These are phyloP conservation scores for Margaritispora aquatica DNA, from an alignment of 495 filamentous ascomycete genomes.

Conservation along the genomic window DNA sequence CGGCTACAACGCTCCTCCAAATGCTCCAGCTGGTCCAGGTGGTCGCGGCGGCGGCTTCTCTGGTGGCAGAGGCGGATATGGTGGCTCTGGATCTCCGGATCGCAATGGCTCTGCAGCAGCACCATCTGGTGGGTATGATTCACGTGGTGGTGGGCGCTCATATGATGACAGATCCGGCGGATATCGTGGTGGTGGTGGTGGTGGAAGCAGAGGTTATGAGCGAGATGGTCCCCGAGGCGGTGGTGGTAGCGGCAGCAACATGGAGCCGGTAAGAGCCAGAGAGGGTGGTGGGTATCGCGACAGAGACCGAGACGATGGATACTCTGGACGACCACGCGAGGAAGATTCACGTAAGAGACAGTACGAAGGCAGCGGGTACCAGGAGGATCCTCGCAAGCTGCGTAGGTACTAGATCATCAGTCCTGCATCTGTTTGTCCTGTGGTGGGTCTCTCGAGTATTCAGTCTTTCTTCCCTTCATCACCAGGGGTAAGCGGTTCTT, in stretches of 20 bases:
- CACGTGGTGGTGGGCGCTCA: conserved; percentile 51
- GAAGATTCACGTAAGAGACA: conserved; percentile 57
- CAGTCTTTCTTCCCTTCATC: conserved; percentile 46
- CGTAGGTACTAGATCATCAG: conserved; percentile 58
- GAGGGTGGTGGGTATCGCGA: conserved; percentile 42
- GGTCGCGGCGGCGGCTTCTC: conserved; percentile 45
- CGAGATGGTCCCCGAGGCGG: conserved; percentile 43
- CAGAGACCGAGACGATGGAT: conserved; percentile 38
- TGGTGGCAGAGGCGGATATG: conserved; percentile 46
- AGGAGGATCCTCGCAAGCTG: conserved; percentile 74
- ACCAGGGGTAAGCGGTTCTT: conserved; percentile 59
- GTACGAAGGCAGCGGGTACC: conserved; percentile 58
- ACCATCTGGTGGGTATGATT: conserved; percentile 54
- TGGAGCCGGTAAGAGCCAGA: conserved; percentile 58
- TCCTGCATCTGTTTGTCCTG: conserved; percentile 23
- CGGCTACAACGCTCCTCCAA: conserved; percentile 51
- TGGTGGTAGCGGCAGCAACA: conserved; percentile 56
- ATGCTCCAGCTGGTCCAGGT: conserved; percentile 76
- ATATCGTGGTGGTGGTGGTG: conserved; percentile 53
- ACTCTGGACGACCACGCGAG: conserved; percentile 42
- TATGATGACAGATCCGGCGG: conserved; percentile 56
- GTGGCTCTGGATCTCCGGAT: conserved; percentile 31
- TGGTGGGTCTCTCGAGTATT: conserved; percentile 31
- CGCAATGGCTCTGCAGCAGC: conserved; percentile 25
- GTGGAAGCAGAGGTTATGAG: conserved; percentile 51